phyloP scores from a whole-genome alignment of 768 basidiomycete genomes.

The Leccinum uliginosum region DNA sequence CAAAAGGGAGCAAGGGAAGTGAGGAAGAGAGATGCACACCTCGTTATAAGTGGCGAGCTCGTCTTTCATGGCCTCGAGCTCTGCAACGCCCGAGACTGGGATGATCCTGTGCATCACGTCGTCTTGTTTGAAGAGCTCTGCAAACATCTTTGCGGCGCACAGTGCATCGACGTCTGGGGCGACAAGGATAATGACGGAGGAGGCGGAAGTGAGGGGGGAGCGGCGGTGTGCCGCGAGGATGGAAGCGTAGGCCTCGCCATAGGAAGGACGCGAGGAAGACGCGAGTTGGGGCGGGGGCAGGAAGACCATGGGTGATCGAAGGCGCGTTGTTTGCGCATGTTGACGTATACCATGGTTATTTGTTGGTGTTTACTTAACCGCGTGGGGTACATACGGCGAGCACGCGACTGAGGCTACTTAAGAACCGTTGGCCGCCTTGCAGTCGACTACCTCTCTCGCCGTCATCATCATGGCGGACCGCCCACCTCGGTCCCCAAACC shows the following conservation, averaged over 20 bases:
- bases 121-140: conserved; percentile 87
- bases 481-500: conserved; percentile 51
- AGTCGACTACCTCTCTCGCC: conserved; percentile 9
- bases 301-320: conserved; percentile 55
- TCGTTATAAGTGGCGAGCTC: conserved; percentile 65
- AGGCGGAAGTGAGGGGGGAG: conserved; percentile 71
- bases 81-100: conserved; percentile 82
- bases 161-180: conserved; percentile 91
- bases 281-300: conserved; percentile 70
- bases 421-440: conserved; percentile 8
- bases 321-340: neutral
- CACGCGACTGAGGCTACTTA: conserved; percentile 32
- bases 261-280: conserved; percentile 54
- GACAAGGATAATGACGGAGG: conserved; percentile 81
- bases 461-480: conserved; percentile 51
- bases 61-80: conserved; percentile 61
- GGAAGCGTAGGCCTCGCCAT: conserved; percentile 65
- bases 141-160: conserved; percentile 87
- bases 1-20: neutral
- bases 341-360: conserved; percentile 18
- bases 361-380: conserved; percentile 8
- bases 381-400: conserved; percentile 25
- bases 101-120: conserved; percentile 88
- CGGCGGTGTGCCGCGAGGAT: conserved; percentile 71
- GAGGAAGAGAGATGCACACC: conserved; percentile 36